Evolutionary conservation across 164 flowering plant genomes (phyloP).

Genomic region (Vitis amurensis): DNA sequence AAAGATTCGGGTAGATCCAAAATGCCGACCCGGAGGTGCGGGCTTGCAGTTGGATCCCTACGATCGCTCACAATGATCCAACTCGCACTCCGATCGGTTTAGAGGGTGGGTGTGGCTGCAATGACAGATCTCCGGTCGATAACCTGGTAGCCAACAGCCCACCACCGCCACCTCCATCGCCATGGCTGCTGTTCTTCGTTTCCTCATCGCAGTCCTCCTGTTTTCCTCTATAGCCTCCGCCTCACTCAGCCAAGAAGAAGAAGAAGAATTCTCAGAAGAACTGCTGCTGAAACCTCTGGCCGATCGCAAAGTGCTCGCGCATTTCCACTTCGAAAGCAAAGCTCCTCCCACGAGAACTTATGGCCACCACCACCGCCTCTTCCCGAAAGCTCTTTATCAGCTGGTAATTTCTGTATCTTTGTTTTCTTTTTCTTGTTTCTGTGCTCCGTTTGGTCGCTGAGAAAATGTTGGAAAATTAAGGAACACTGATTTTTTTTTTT

Average conservation of each 20-base stretch:
- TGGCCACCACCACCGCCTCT: conserved; percentile 81
- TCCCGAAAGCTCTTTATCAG: conserved; percentile 90
- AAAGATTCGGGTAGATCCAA: no score
- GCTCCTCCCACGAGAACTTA: conserved; percentile 49
- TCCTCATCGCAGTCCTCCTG: no score
- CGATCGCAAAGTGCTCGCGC: conserved; percentile 85
- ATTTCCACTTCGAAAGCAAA: conserved; percentile 73
- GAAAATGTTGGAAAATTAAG: neutral
- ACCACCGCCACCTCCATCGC: no score
- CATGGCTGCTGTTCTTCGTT: no score
- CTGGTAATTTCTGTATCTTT: conserved; percentile 43
- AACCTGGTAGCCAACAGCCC: no score
- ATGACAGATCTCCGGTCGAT: no score
- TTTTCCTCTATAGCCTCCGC: no score
- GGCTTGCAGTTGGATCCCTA: no score
- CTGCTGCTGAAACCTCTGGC: conserved; percentile 79
- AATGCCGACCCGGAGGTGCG: no score
- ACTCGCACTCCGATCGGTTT: no score
- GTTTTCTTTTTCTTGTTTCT: neutral
- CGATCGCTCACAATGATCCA: no score
- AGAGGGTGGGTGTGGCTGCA: no score
- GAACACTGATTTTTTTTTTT: neutral
- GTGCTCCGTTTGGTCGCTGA: conserved; percentile 4
- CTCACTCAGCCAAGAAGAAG: conserved; percentile 3
- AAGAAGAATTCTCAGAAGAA: conserved; percentile 80